phyloP scores from a whole-genome alignment of 768 basidiomycete species.

The Leccinum subtestaceum region DNA sequence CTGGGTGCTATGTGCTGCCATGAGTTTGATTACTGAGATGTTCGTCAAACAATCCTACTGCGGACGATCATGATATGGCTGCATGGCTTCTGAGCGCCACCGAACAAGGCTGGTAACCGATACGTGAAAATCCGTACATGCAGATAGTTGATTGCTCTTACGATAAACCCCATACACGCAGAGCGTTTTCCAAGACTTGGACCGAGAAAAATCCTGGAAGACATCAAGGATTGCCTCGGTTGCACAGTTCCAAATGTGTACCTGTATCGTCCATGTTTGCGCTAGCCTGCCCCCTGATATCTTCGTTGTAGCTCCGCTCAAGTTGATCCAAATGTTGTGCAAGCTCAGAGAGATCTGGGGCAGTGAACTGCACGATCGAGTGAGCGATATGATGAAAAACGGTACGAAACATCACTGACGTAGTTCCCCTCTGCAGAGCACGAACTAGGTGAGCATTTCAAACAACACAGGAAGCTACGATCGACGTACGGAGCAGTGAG shows the following conservation, averaged over 20 bases:
- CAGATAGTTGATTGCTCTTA: slow-evolving; percentile 32
- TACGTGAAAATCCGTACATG: background rate
- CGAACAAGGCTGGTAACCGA: slow-evolving; percentile 52
- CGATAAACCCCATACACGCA: slow-evolving; percentile 83
- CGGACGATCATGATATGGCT: slow-evolving; percentile 67
- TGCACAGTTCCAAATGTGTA: slow-evolving; percentile 18
- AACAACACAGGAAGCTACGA: slow-evolving; percentile 37
- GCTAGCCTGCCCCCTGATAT: slow-evolving; percentile 44
- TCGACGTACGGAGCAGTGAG: slow-evolving; percentile 61
- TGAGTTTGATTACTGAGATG: slow-evolving; percentile 8
- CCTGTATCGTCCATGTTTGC: slow-evolving; percentile 94
- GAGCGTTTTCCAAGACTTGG: slow-evolving; percentile 81
- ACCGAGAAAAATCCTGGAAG: slow-evolving; percentile 83
- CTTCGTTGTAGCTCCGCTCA: slow-evolving; percentile 58
- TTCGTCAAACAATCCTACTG: slow-evolving; percentile 50
- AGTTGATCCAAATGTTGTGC: slow-evolving; percentile 65
- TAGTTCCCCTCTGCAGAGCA: slow-evolving; percentile 43
- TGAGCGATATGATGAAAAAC: slow-evolving; percentile 4
- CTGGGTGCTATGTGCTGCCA: slow-evolving; percentile 53
- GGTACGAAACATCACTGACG: slow-evolving; percentile 34
- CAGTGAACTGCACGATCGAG: slow-evolving; percentile 56
- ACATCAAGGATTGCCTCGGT: background rate
- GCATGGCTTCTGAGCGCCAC: slow-evolving; percentile 85
- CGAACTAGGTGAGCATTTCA: slow-evolving; percentile 32
- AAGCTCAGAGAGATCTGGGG: slow-evolving; percentile 75